Percentiles rank a stretch among this genome's conserved stretches.
Conservation (phyloP, 345 rosid genomes). For the Passiflora organensis region DNA sequence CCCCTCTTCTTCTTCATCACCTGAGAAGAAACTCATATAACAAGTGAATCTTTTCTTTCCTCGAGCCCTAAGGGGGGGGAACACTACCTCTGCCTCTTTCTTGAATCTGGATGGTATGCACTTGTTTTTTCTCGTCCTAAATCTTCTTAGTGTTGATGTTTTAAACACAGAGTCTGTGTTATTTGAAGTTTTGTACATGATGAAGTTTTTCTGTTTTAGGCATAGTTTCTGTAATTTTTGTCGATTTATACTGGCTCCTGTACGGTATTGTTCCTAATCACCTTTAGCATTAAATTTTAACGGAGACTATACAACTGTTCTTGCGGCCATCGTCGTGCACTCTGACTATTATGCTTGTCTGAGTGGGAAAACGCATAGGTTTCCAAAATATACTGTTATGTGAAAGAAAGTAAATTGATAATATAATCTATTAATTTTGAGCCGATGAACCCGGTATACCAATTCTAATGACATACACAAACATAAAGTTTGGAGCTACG, state of each 20-base stretch:
- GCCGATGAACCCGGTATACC: too few relatives aligned
- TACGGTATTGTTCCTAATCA: slow-evolving; percentile 14
- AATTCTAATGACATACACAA: too few relatives aligned
- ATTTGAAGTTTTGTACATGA: slow-evolving; percentile 50
- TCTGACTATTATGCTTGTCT: neutral
- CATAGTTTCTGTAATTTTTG: slow-evolving; percentile 18
- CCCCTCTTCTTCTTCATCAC: slow-evolving; percentile 72
- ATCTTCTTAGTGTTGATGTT: slow-evolving; percentile 35
- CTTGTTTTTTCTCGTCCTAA: slow-evolving; percentile 13
- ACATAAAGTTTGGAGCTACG: too few relatives aligned
- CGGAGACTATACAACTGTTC: neutral
- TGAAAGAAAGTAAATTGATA: too few relatives aligned
- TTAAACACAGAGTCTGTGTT: slow-evolving; percentile 39
- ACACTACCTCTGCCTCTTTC: slow-evolving; percentile 19
- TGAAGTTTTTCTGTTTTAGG: slow-evolving; percentile 18
- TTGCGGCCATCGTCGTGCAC: neutral
- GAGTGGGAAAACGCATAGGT: too few relatives aligned
- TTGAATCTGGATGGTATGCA: slow-evolving; percentile 33
- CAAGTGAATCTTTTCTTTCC: slow-evolving; percentile 26
- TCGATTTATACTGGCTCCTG: slow-evolving; percentile 4
- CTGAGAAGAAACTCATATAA: slow-evolving; percentile 49
- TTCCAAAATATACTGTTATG: too few relatives aligned
- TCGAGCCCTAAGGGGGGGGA: slow-evolving; percentile 15
- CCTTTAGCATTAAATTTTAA: slow-evolving; percentile 2
- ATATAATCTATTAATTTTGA: too few relatives aligned